phyloP scores from a whole-genome alignment of 805 yeast species.

The Candida michaelii region DNA sequence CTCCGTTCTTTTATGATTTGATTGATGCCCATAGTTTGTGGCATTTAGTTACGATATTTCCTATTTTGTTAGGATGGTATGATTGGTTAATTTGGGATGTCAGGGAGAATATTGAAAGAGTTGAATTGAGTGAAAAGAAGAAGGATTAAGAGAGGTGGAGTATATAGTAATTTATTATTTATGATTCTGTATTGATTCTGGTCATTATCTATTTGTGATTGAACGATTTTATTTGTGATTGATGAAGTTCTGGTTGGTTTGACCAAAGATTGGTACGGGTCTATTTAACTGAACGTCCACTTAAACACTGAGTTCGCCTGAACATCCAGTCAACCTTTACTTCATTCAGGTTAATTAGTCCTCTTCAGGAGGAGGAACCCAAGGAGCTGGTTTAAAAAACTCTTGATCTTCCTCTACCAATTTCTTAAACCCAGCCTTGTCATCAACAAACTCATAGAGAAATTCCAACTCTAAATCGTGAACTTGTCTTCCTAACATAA shows the following conservation, averaged over 20 bases:
- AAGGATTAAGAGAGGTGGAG: background rate
- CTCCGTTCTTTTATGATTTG: constrained; percentile 59
- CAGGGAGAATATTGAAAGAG: constrained; percentile 29
- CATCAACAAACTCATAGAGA: constrained; percentile 70
- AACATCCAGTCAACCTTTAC: background rate
- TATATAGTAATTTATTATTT: too few relatives aligned
- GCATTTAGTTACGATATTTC: constrained; percentile 80
- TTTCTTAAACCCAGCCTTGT: constrained; percentile 48
- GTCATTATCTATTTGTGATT: too few relatives aligned
- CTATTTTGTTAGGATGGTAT: constrained; percentile 41
- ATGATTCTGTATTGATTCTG: too few relatives aligned
- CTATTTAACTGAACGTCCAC: too few relatives aligned
- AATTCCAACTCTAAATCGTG: constrained; percentile 92
- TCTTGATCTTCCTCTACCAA: constrained; percentile 61
- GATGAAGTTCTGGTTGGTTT: background rate
- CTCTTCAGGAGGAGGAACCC: constrained; percentile 46
- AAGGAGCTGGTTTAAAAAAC: constrained; percentile 70
- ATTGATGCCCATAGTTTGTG: constrained; percentile 93
- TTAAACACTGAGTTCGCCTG: too few relatives aligned
- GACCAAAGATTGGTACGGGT: too few relatives aligned
- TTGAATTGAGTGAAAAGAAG: background rate
- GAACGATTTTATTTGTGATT: too few relatives aligned
- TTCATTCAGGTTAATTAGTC: constrained; percentile 8
- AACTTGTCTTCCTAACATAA: constrained; percentile 88
- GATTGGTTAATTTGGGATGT: constrained; percentile 48